These are phyloP conservation scores for Cordyceps javanica DNA, from an alignment of 2,329 filamentous ascomycete genomes.

Conservation along the genomic window DNA sequence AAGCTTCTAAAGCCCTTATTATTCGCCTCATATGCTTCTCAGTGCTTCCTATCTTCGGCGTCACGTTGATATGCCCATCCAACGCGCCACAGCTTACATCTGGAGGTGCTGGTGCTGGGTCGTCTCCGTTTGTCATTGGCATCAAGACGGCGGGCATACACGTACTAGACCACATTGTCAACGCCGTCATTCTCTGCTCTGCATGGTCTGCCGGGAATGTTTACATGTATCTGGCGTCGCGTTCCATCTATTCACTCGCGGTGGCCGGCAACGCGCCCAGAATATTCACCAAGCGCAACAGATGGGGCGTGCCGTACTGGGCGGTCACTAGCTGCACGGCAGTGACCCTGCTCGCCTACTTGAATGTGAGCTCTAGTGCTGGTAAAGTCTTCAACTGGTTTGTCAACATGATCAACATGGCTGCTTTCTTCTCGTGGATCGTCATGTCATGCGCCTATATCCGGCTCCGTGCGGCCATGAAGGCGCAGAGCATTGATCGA, in stretches of 20 bases:
- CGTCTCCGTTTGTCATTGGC: slow-evolving; percentile 59
- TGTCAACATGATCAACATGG: slow-evolving; percentile 30
- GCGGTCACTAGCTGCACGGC: slow-evolving; percentile 9
- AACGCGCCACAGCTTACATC: slow-evolving; percentile 25
- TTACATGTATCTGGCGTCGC: slow-evolving; percentile 41
- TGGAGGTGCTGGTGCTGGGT: slow-evolving; percentile 25
- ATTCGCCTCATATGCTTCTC: slow-evolving; percentile 3
- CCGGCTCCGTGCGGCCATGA: slow-evolving; percentile 15
- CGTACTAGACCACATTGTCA: slow-evolving; percentile 59
- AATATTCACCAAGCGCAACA: slow-evolving; percentile 24
- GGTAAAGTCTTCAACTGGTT: slow-evolving; percentile 55
- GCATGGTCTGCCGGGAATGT: slow-evolving; percentile 51
- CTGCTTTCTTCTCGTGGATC: slow-evolving; percentile 16
- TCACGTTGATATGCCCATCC: slow-evolving; percentile 29
- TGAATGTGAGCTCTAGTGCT: slow-evolving; percentile 47
- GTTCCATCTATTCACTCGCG: slow-evolving; percentile 39
- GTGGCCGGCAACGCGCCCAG: slow-evolving; percentile 32
- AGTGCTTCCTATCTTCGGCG: slow-evolving; percentile 39
- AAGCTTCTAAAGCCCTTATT: not conserved
- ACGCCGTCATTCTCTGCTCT: slow-evolving; percentile 37
- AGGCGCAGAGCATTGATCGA: slow-evolving; percentile 3
- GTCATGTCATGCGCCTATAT: slow-evolving; percentile 13
- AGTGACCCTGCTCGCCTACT: slow-evolving; percentile 56
- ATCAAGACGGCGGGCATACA: slow-evolving; percentile 54
- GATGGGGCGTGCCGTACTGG: slow-evolving; percentile 21